Percentiles rank a stretch among this genome's conserved stretches.
Conservation (phyloP, 2,329 filamentous ascomycete genomes). For the Botryosphaeria dothidea region DNA sequence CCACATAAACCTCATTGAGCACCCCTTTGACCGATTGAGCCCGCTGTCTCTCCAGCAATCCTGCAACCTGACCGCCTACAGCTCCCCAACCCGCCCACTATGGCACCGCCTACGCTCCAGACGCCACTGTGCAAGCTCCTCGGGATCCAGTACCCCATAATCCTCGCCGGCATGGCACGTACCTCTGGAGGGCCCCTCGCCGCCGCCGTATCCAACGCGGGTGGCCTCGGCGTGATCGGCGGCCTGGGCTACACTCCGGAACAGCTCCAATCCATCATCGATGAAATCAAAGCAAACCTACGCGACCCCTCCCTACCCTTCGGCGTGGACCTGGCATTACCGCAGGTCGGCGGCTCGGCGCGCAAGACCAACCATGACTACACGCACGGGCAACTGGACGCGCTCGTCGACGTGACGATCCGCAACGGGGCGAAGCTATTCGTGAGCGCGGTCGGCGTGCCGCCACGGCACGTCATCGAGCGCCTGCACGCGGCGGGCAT, state of each 20-base stretch:
- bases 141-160: constrained; percentile 81
- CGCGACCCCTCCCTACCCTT: constrained; percentile 71
- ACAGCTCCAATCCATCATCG: constrained; percentile 77
- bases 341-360: constrained; percentile 80
- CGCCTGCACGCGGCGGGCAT: constrained; percentile 77
- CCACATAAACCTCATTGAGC: too few species aligned
- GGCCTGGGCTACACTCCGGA: constrained; percentile 54
- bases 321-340: constrained; percentile 87
- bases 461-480: constrained; percentile 71
- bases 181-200: constrained; percentile 52
- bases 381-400: constrained; percentile 83
- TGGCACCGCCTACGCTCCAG: constrained; percentile 32
- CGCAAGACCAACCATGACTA: constrained; percentile 96
- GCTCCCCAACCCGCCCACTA: constrained; percentile 31
- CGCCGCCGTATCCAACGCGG: constrained; percentile 68
- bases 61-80: neutral
- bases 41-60: too few species aligned
- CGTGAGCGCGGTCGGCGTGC: constrained; percentile 85
- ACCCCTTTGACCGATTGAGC: neutral
- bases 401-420: constrained; percentile 84
- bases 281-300: constrained; percentile 79
- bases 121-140: constrained; percentile 59
- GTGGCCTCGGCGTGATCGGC: constrained; percentile 68
- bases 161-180: constrained; percentile 92
- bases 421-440: constrained; percentile 82